Evolutionary conservation across 2,329 filamentous ascomycete genomes (phyloP).

Genomic region (Metarhizium robertsii): DNA sequence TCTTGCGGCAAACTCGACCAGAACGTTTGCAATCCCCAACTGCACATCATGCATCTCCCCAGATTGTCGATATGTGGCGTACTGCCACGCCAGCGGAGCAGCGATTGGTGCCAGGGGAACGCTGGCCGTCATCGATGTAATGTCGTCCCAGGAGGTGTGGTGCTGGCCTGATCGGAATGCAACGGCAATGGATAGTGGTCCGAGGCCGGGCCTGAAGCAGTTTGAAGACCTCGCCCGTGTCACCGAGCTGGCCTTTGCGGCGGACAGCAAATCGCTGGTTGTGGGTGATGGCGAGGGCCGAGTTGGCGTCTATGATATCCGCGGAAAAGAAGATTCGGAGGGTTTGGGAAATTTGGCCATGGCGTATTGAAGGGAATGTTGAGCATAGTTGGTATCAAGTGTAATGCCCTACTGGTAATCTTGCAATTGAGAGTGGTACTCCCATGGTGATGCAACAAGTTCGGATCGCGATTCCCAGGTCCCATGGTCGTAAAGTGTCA

Average conservation of each 20-base stretch:
- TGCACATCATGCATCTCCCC: slow-evolving; percentile 28
- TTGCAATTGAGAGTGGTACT: too few species aligned
- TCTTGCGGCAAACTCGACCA: slow-evolving; percentile 25
- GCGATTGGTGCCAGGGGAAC: slow-evolving; percentile 22
- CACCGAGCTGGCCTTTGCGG: slow-evolving; percentile 28
- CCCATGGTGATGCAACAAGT: too few species aligned
- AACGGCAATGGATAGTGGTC: slow-evolving; percentile 13
- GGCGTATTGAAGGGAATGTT: background rate
- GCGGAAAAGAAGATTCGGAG: slow-evolving; percentile 8
- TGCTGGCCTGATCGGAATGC: slow-evolving; percentile 26
- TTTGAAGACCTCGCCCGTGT: slow-evolving; percentile 24
- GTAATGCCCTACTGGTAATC: too few species aligned
- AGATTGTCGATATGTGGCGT: slow-evolving; percentile 30
- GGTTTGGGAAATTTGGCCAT: background rate
- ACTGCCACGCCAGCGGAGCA: slow-evolving; percentile 25
- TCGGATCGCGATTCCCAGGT: too few species aligned
- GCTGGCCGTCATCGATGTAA: slow-evolving; percentile 28
- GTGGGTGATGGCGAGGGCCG: slow-evolving; percentile 25
- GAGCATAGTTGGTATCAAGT: too few species aligned
- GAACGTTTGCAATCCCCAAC: slow-evolving; percentile 29
- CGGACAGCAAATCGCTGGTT: slow-evolving; percentile 25
- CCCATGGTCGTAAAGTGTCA: too few species aligned
- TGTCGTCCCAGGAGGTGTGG: slow-evolving; percentile 27
- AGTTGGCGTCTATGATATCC: slow-evolving; percentile 26
- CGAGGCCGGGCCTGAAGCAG: slow-evolving; percentile 17